Percentiles rank a stretch among this genome's conserved stretches.
Evolutionary conservation across 2,329 filamentous ascomycete genomes (phyloP).

Genomic region (Dactylellina leptospora): DNA sequence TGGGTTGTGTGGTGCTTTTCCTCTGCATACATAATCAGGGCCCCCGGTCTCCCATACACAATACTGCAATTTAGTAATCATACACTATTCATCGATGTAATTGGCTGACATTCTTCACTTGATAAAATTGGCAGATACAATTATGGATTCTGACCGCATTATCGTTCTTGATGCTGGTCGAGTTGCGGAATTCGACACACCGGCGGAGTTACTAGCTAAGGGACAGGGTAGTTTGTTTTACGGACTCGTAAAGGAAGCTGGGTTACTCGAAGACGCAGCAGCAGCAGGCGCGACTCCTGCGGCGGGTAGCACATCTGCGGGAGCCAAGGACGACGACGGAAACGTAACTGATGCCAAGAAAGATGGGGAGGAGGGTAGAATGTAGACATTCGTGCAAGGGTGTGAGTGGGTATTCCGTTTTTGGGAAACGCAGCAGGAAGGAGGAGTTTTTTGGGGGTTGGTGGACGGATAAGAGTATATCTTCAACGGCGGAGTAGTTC

Average conservation of each 20-base stretch:
- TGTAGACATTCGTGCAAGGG: conserved; percentile 23
- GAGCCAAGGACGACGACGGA: conserved; percentile 15
- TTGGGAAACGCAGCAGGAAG: background rate
- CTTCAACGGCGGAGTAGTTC: background rate
- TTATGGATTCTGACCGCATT: conserved; percentile 86
- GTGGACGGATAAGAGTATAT: background rate
- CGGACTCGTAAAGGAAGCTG: conserved; percentile 89
- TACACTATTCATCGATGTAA: conserved; percentile 8
- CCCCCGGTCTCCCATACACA: background rate
- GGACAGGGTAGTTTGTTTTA: conserved; percentile 77
- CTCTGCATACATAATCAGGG: conserved; percentile 14
- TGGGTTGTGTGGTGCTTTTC: background rate
- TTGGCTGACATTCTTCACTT: conserved; percentile 17
- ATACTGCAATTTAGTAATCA: conserved; percentile 29
- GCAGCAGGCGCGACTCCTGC: background rate
- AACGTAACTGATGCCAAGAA: conserved; percentile 5
- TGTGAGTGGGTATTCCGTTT: background rate
- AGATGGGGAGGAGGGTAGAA: conserved; percentile 43
- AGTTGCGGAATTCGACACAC: conserved; percentile 92
- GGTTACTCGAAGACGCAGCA: conserved; percentile 64
- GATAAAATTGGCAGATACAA: conserved; percentile 69
- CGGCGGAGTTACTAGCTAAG: conserved; percentile 76
- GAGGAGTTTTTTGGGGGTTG: too few species aligned
- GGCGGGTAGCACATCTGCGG: conserved; percentile 3
- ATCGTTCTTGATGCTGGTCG: conserved; percentile 90